phyloP scores from a whole-genome alignment of 345 rosid species.

The Salix udensis region DNA sequence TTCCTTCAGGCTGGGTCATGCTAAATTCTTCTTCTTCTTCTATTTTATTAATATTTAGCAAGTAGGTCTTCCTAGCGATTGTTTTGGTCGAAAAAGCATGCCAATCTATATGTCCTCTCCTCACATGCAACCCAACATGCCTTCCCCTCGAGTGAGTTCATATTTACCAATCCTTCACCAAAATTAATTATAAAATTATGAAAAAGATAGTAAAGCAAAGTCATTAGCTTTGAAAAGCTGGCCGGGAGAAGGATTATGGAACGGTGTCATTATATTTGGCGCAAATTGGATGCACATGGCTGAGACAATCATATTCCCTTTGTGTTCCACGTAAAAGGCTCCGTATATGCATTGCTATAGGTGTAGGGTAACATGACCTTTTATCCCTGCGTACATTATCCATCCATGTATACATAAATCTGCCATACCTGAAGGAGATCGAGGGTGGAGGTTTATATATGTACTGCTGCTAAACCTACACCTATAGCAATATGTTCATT shows the following conservation, averaged over 20 bases:
- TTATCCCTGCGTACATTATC: slow-evolving; percentile 1
- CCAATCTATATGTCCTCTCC: slow-evolving; percentile 38
- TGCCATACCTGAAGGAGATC: neutral
- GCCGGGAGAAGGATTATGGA: slow-evolving; percentile 26
- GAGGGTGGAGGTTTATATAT: neutral
- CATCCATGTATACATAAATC: neutral
- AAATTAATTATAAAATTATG: slow-evolving; percentile 4
- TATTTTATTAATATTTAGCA: neutral
- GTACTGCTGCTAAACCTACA: neutral
- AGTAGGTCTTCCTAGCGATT: slow-evolving; percentile 36
- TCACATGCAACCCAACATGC: slow-evolving; percentile 57
- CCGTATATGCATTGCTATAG: slow-evolving; percentile 3
- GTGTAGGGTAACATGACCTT: slow-evolving; percentile 39
- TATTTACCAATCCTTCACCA: slow-evolving; percentile 1
- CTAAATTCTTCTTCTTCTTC: neutral
- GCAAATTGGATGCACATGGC: slow-evolving; percentile 55
- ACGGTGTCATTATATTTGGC: slow-evolving; percentile 36
- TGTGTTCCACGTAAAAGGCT: slow-evolving; percentile 32
- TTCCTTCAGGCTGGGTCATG: neutral
- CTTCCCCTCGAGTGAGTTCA: slow-evolving; percentile 8
- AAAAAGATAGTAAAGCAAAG: slow-evolving; percentile 19
- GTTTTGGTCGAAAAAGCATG: slow-evolving; percentile 40
- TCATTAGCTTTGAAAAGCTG: slow-evolving; percentile 30
- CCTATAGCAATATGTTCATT: too few species aligned
- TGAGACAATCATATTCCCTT: slow-evolving; percentile 39